phyloP scores from a whole-genome alignment of 306 rosid genomes.

The Mimosa bimucronata region DNA sequence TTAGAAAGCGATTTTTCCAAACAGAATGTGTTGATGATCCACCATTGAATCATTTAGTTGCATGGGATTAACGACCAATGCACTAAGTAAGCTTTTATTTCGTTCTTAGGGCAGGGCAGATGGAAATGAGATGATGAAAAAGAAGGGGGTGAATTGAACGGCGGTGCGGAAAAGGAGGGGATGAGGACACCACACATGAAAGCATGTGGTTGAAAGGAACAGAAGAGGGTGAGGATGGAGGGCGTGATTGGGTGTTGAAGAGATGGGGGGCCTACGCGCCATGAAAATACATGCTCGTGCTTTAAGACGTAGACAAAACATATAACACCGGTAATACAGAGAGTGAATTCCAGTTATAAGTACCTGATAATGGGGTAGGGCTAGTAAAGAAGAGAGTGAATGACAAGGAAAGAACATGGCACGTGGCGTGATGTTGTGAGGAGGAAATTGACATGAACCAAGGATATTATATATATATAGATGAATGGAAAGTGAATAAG shows the following conservation, averaged over 20 bases:
- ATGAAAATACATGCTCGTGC: background rate
- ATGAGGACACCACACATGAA: background rate
- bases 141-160: background rate
- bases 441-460: background rate
- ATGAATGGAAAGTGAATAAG: background rate
- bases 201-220: background rate
- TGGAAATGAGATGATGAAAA: too few species aligned
- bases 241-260: background rate
- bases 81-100: too few species aligned
- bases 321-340: too few species aligned
- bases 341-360: too few species aligned
- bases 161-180: background rate
- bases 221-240: background rate
- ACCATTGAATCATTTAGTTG: too few species aligned
- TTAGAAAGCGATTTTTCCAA: too few species aligned
- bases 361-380: too few species aligned
- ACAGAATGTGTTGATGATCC: too few species aligned
- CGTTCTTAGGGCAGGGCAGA: too few species aligned
- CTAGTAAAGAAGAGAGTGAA: background rate
- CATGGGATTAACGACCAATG: too few species aligned
- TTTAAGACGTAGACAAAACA: too few species aligned
- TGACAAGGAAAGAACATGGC: background rate
- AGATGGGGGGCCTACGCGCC: background rate
- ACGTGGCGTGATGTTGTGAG: background rate
- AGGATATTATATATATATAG: too few species aligned